Percentiles rank a stretch among this genome's conserved stretches.
These are phyloP conservation scores for Backusella liffmaniae DNA, from an alignment of 192 early-diverging fungal species.

Conservation along the genomic window DNA sequence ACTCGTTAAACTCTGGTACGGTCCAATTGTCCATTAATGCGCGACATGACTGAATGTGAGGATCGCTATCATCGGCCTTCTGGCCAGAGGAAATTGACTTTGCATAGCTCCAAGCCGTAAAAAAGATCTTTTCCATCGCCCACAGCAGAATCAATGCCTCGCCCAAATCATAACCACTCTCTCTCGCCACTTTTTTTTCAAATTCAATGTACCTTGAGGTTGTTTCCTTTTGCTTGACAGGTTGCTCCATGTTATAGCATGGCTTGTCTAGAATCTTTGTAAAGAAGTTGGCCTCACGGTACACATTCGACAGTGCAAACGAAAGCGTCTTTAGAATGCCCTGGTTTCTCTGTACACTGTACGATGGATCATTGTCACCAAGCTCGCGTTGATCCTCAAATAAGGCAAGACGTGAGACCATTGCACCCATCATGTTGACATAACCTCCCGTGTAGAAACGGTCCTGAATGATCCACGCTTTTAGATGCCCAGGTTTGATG, in stretches of 20 bases:
- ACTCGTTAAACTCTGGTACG: constrained; percentile 12
- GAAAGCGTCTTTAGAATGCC: constrained; percentile 6
- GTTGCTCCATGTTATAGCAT: not conserved
- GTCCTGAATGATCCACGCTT: constrained; percentile 23
- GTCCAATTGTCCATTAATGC: constrained; percentile 25
- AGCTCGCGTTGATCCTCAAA: not conserved
- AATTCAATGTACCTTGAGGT: constrained; percentile 22
- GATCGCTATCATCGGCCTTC: not conserved
- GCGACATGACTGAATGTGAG: constrained; percentile 9
- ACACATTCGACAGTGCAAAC: constrained; percentile 21
- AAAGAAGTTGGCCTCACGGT: constrained; percentile 25
- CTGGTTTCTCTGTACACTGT: not conserved
- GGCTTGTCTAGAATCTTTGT: constrained; percentile 6
- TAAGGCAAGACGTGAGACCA: constrained; percentile 13
- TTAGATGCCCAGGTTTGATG: constrained; percentile 13
- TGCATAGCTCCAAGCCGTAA: constrained; percentile 27
- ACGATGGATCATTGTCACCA: constrained; percentile 5
- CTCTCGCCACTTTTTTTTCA: constrained; percentile 18
- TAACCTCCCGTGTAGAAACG: constrained; percentile 24
- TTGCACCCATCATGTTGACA: constrained; percentile 15
- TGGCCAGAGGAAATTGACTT: not conserved
- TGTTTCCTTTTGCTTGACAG: not conserved
- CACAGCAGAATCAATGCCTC: constrained; percentile 21
- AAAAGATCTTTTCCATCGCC: constrained; percentile 29
- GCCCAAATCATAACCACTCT: constrained; percentile 11